These are phyloP conservation scores for Talaromyces funiculosus DNA, from an alignment of 2,329 filamentous ascomycete species.

Conservation along the genomic window DNA sequence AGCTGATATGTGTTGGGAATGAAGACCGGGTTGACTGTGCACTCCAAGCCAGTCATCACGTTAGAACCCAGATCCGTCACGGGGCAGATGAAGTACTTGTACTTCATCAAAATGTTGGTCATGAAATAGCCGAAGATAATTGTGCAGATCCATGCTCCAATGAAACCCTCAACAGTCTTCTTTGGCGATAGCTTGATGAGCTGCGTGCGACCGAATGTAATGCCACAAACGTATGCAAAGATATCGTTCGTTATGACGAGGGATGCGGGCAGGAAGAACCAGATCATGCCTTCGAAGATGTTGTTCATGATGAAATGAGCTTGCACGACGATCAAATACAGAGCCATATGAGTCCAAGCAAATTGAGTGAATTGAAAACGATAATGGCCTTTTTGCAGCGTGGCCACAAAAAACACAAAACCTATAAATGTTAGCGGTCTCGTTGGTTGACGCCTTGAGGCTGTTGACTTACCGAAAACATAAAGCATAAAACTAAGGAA, in stretches of 20 bases:
- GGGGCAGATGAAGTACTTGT: constrained; percentile 97
- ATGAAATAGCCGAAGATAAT: constrained; percentile 76
- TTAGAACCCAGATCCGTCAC: constrained; percentile 95
- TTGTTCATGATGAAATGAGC: constrained; percentile 99
- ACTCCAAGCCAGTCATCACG: constrained; percentile 82
- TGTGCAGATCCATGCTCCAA: constrained; percentile 94
- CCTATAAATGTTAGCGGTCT: constrained; percentile 49
- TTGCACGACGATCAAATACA: constrained; percentile 95
- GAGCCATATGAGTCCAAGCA: constrained; percentile 98
- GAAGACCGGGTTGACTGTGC: constrained; percentile 88
- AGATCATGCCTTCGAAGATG: constrained; percentile 98
- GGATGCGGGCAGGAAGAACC: constrained; percentile 94
- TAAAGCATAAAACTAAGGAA: constrained; percentile 99
- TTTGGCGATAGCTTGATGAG: constrained; percentile 97
- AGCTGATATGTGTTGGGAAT: constrained; percentile 68
- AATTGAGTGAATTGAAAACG: constrained; percentile 99
- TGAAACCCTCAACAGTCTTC: constrained; percentile 97
- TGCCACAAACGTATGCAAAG: constrained; percentile 95
- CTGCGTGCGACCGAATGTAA: constrained; percentile 92
- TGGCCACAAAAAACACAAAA: constrained; percentile 96
- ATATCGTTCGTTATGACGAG: constrained; percentile 99
- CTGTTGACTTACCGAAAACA: constrained; percentile 84
- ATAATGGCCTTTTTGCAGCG: constrained; percentile 91
- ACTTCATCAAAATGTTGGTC: constrained; percentile 78
- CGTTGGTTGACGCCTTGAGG: too few species aligned